Percentiles rank a stretch among this genome's conserved stretches.
These are phyloP conservation scores for Vitis labrusca DNA, from an alignment of 164 flowering plant species.

Conservation along the genomic window DNA sequence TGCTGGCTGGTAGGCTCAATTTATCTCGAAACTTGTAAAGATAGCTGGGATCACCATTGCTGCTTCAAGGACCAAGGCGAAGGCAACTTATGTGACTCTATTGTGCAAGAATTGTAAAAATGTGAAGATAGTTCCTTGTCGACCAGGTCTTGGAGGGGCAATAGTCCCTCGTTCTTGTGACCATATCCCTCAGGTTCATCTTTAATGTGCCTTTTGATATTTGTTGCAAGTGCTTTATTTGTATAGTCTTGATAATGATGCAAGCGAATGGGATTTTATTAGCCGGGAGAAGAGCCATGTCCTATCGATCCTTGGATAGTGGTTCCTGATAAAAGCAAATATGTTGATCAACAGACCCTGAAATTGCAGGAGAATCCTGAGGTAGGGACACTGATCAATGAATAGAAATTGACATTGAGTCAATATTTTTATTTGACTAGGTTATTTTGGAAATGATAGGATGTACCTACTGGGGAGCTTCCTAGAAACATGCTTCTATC, in stretches of 20 bases:
- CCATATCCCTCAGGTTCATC: constrained; percentile 76
- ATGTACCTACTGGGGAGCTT: constrained; percentile 99
- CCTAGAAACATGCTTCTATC: constrained; percentile 96
- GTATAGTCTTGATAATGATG: not conserved
- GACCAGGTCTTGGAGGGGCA: constrained; percentile 98
- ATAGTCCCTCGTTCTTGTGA: constrained; percentile 95
- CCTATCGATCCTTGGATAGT: constrained; percentile 96
- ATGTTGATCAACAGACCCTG: constrained; percentile 97
- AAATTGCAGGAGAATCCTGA: constrained; percentile 98
- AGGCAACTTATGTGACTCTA: constrained; percentile 90
- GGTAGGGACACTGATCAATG: constrained; percentile 36
- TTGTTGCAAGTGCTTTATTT: not conserved
- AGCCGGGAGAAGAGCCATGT: constrained; percentile 92
- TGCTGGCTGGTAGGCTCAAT: constrained; percentile 51
- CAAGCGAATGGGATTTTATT: not conserved
- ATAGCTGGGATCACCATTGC: constrained; percentile 91
- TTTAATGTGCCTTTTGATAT: not conserved
- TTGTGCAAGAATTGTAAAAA: constrained; percentile 89
- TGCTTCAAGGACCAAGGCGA: constrained; percentile 96
- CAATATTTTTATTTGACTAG: not conserved
- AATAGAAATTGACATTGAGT: not conserved
- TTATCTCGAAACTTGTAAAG: constrained; percentile 85
- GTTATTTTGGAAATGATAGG: constrained; percentile 43
- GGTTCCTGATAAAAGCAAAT: constrained; percentile 94
- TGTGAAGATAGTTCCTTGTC: constrained; percentile 73